phyloP scores from a whole-genome alignment of 2,329 filamentous ascomycete species.

The Aspergillus fischeri region DNA sequence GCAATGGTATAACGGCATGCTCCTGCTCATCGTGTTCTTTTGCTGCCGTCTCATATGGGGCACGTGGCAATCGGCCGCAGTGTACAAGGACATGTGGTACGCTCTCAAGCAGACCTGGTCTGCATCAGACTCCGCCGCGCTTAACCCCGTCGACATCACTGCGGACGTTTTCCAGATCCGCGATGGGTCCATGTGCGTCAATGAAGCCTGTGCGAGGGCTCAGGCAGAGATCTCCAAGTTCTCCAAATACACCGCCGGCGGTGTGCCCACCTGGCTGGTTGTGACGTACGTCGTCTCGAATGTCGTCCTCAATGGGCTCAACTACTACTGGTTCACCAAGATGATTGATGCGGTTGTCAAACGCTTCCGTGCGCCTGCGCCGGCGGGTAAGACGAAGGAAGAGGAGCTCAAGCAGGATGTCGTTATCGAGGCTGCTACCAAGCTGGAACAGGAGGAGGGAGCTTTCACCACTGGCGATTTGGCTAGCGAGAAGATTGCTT shows the following conservation, averaged over 20 bases:
- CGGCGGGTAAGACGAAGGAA: constrained; percentile 14
- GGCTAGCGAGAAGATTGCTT: constrained; percentile 17
- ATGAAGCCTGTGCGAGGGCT: constrained; percentile 37
- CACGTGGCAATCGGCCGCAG: constrained; percentile 54
- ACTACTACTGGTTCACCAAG: constrained; percentile 64
- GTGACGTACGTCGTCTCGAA: constrained; percentile 57
- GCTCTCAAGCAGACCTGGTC: constrained; percentile 44
- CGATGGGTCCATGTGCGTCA: constrained; percentile 33
- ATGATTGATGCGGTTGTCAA: constrained; percentile 64
- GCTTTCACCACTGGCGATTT: constrained; percentile 24
- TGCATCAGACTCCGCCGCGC: constrained; percentile 24
- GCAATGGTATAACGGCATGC: constrained; percentile 62
- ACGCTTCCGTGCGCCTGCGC: constrained; percentile 48
- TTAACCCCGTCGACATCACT: constrained; percentile 28
- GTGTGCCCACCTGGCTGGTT: constrained; percentile 56
- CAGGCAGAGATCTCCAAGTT: constrained; percentile 49
- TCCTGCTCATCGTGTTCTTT: constrained; percentile 58
- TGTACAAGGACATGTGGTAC: constrained; percentile 58
- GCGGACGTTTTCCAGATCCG: constrained; percentile 32
- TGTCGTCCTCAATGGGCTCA: constrained; percentile 57
- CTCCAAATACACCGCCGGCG: constrained; percentile 33
- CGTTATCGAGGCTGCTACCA: constrained; percentile 33
- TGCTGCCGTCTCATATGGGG: constrained; percentile 61
- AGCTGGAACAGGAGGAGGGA: constrained; percentile 28
- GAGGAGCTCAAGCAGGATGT: constrained; percentile 26